Conservation (phyloP, 345 rosid genomes). For the Lepidium sativum region DNA sequence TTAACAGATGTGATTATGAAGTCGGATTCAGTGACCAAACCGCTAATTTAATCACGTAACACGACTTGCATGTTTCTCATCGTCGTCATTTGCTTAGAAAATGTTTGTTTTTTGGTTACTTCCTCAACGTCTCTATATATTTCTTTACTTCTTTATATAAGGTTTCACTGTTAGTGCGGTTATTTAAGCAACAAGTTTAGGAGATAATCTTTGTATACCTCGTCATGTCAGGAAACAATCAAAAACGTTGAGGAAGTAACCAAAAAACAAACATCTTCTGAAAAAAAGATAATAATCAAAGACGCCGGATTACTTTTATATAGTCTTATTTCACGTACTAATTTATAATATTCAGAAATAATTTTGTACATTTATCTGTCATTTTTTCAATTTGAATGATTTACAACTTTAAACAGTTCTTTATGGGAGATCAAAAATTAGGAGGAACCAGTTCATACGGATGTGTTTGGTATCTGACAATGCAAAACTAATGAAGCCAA, state of each 20-base stretch:
- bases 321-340: too few relatives aligned
- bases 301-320: too few relatives aligned
- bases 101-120: neutral
- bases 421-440: neutral
- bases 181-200: neutral
- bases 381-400: too few relatives aligned
- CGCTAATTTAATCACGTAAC: constrained; percentile 31
- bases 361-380: too few relatives aligned
- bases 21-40: constrained; percentile 44
- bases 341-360: too few relatives aligned
- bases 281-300: too few relatives aligned
- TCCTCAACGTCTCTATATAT: neutral
- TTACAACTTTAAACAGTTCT: neutral
- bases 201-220: neutral
- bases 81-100: neutral
- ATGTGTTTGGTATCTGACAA: too few relatives aligned
- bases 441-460: neutral
- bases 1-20: constrained; percentile 26
- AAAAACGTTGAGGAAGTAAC: too few relatives aligned
- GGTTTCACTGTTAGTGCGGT: neutral
- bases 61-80: constrained; percentile 53
- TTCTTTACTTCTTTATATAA: neutral
- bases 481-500: too few relatives aligned
- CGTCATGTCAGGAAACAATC: neutral
- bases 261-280: too few relatives aligned